These are phyloP conservation scores for Pelargonium nanum DNA, from an alignment of 345 rosid species.

Conservation along the genomic window DNA sequence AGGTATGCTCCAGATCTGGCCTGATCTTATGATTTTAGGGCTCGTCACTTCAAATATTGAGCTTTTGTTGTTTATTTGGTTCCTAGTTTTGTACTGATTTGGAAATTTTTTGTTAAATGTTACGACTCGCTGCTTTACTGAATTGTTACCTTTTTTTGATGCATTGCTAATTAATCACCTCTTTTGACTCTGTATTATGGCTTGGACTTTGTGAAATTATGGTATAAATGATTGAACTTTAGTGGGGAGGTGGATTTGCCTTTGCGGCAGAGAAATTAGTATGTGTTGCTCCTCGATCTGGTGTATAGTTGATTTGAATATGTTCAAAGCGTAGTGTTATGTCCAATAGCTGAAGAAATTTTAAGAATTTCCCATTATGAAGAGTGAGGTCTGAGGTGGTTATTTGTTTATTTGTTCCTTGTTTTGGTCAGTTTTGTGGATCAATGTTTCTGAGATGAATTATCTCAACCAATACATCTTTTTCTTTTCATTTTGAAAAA, in stretches of 20 bases:
- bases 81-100: not conserved
- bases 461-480: too few species aligned
- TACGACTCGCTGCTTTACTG: not conserved
- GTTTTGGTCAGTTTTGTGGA: too few species aligned
- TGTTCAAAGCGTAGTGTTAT: not conserved
- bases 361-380: not conserved
- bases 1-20: slow-evolving; percentile 57
- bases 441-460: too few species aligned
- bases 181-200: not conserved
- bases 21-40: slow-evolving; percentile 42
- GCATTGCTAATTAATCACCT: not conserved
- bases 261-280: not conserved
- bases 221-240: not conserved
- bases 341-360: not conserved
- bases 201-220: not conserved
- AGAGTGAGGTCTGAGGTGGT: not conserved
- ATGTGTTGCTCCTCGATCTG: not conserved
- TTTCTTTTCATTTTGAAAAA: too few species aligned
- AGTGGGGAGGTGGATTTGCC: not conserved
- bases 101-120: not conserved
- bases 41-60: not conserved
- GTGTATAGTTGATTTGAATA: not conserved
- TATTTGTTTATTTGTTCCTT: too few species aligned
- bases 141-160: not conserved
- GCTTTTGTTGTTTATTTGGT: not conserved